Evolutionary conservation across 2,329 filamentous ascomycete genomes (phyloP).

Genomic region (Tolypocladium inflatum): DNA sequence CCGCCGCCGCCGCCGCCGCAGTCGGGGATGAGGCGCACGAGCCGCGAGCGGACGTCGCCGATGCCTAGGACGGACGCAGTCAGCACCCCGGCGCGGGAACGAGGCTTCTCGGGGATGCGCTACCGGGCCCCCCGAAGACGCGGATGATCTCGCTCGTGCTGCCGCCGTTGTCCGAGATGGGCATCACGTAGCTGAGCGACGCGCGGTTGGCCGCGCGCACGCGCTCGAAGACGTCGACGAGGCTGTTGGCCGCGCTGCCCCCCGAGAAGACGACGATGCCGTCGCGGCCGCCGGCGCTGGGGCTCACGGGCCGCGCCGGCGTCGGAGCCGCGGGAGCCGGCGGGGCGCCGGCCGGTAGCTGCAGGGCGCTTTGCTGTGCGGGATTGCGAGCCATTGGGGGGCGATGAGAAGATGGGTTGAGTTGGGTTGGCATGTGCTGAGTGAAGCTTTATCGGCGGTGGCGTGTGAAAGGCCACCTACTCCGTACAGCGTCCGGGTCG

Average conservation of each 20-base stretch:
- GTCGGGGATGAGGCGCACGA: constrained; percentile 79
- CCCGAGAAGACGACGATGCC: constrained; percentile 79
- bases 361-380: neutral
- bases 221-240: constrained; percentile 80
- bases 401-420: too few relatives aligned
- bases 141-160: constrained; percentile 89
- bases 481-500: neutral
- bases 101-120: too few relatives aligned
- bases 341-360: neutral
- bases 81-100: too few relatives aligned
- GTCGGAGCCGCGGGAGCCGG: neutral
- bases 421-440: too few relatives aligned
- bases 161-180: constrained; percentile 92
- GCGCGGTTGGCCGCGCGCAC: constrained; percentile 56
- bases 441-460: neutral
- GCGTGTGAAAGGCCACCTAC: neutral
- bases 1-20: too few relatives aligned
- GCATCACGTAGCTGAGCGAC: constrained; percentile 75
- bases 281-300: constrained; percentile 7
- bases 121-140: constrained; percentile 88
- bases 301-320: constrained; percentile 8
- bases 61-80: constrained; percentile 38
- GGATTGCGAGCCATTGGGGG: neutral
- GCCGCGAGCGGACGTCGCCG: constrained; percentile 42
- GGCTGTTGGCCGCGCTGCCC: constrained; percentile 85